Evolutionary conservation across 495 filamentous ascomycete species (phyloP).

Genomic region (Opeltia flavorubescens): DNA sequence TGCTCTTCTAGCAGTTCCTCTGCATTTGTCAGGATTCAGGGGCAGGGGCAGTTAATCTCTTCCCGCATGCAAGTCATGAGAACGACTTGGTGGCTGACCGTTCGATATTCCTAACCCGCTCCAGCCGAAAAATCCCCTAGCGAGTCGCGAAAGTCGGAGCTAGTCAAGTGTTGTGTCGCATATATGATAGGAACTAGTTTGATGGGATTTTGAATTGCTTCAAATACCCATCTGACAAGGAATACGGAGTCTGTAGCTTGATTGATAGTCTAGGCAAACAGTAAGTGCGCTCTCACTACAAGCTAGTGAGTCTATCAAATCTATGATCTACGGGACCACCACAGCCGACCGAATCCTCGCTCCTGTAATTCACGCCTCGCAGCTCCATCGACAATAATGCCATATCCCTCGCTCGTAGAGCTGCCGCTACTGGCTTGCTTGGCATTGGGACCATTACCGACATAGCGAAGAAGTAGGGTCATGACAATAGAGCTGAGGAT

Average conservation of each 20-base stretch:
- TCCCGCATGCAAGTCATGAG: neutral
- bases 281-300: no score
- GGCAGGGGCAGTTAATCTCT: neutral
- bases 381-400: constrained; percentile 51
- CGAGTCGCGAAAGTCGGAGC: no score
- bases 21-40: neutral
- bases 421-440: constrained; percentile 32
- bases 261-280: no score
- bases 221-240: no score
- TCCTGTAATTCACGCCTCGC: constrained; percentile 53
- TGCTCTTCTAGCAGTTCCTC: neutral
- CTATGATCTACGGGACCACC: constrained; percentile 19
- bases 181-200: no score
- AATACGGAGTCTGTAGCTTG: no score
- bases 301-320: no score
- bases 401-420: constrained; percentile 24
- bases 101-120: neutral
- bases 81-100: neutral
- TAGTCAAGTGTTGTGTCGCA: no score
- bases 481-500: constrained; percentile 56
- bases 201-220: no score
- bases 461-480: constrained; percentile 46
- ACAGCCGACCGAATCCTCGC: constrained; percentile 51
- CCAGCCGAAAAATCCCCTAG: constrained; percentile 1
- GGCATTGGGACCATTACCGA: constrained; percentile 40